Base-by-base conservation (phyloP, 2,329 filamentous ascomycete genomes). In the Stemphylium lycopersici region DNA sequence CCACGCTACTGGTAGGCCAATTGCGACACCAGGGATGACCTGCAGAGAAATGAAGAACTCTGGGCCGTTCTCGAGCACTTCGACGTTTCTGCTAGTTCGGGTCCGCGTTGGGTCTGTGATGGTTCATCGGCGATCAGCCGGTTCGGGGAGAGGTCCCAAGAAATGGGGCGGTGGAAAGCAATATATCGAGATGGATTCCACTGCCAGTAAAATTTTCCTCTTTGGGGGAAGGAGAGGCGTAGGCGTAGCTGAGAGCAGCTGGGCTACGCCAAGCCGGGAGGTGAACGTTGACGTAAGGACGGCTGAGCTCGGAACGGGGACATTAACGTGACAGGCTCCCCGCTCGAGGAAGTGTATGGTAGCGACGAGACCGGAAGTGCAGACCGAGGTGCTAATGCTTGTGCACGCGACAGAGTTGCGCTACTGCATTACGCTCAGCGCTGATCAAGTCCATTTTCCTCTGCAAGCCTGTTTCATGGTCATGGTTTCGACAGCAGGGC, bases 1-100 rank as follows among this genome's bases (percentile, higher is more conserved):
- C 55, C 38, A 47, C 38, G 29, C 55, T 55, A 47, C 32, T 44
- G 46, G 42, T 43, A 50, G 34, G 24, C 36, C 26, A 40, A 20
- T n/a, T 15, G 33, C 51, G 36, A 34, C n/a, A 32, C 36, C 41
- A 51, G 41, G 36, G 47, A 31, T 31, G 36, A 8, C 36, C 24
- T 16, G 22, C 38, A 36, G 8, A 16, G 32, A 37, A 11, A 29
- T 10, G 12, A 34, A 16, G 20, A 32, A 44, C 32, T 39, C 51
- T 51, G 43, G 46, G 43, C 46, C 47, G 29, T 36, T 49, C 46
- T 40, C 24, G 16, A 31, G 29, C 37, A 26, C 11, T 33, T 39
- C 42, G 47, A 47, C 40, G 45, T 53, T 42, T 39, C 13, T 40
- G 37, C 33, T 42, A 34, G 37, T 42, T 33, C 34, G 15, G 39